A percentile compares a stretch with the other conserved stretches of the same genome.
These are phyloP conservation scores for Clavispora vitiphila DNA, from an alignment of 805 yeast genomes.

Conservation along the genomic window DNA sequence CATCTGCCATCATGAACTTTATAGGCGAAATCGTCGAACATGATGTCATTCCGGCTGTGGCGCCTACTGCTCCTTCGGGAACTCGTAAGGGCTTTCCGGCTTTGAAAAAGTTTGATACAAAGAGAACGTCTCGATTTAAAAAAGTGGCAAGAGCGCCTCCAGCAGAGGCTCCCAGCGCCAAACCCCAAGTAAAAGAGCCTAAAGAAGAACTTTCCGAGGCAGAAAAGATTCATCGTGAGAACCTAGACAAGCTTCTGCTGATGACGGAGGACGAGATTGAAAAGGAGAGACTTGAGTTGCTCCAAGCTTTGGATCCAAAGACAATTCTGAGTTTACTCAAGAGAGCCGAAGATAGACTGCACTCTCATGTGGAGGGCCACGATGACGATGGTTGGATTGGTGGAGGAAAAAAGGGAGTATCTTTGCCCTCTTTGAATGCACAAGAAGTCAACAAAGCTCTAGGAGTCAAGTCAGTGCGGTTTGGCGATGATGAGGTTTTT, in stretches of 20 bases:
- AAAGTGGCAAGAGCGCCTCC: constrained; percentile 1
- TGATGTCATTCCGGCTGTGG: constrained; percentile 35
- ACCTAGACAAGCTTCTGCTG: constrained; percentile 51
- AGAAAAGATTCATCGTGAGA: constrained; percentile 73
- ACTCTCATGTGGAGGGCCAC: constrained; percentile 36
- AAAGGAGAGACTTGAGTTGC: constrained; percentile 59
- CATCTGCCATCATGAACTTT: constrained; percentile 47
- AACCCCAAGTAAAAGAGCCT: not conserved
- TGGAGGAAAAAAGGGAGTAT: constrained; percentile 33
- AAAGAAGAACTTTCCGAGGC: constrained; percentile 46
- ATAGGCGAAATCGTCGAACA: constrained; percentile 71
- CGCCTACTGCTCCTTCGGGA: constrained; percentile 22
- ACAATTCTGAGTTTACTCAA: constrained; percentile 54
- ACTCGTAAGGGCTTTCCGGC: constrained; percentile 31
- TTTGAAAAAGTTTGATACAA: constrained; percentile 19
- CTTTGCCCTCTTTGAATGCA: constrained; percentile 29
- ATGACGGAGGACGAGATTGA: constrained; percentile 67
- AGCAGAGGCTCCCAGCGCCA: not conserved
- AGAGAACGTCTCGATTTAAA: constrained; percentile 39
- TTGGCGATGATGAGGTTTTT: constrained; percentile 9
- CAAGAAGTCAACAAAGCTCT: constrained; percentile 35
- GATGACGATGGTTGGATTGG: constrained; percentile 36
- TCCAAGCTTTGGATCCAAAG: constrained; percentile 64
- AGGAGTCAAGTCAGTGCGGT: constrained; percentile 23
- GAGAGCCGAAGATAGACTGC: constrained; percentile 49